phyloP scores from a whole-genome alignment of 2,329 filamentous ascomycete species.

The Exophiala bonariae region DNA sequence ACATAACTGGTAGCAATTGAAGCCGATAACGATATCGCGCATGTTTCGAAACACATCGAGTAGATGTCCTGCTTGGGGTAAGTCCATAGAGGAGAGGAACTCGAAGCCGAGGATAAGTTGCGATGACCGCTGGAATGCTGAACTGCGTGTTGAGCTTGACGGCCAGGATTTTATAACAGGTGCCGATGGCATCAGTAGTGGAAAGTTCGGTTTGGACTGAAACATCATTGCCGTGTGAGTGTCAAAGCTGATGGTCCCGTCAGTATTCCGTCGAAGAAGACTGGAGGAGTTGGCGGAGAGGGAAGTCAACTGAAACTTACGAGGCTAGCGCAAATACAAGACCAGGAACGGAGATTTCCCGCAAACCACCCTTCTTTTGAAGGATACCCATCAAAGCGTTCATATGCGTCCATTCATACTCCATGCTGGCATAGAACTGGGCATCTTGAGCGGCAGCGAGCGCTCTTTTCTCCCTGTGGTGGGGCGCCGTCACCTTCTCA shows the following conservation, averaged over 20 bases:
- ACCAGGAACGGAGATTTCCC: conserved; percentile 5
- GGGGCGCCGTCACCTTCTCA: conserved; percentile 5
- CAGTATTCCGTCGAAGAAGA: too few relatives aligned
- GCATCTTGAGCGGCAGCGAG: conserved; percentile 9
- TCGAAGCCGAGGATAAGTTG: too few relatives aligned
- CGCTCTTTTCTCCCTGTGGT: conserved; percentile 2
- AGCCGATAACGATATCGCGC: conserved; percentile 6
- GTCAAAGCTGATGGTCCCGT: conserved; percentile 8
- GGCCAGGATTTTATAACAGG: conserved; percentile 2
- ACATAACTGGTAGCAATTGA: conserved; percentile 6
- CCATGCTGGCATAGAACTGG: conserved; percentile 8
- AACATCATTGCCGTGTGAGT: conserved; percentile 11
- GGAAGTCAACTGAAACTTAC: too few relatives aligned
- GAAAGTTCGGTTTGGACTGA: conserved; percentile 5
- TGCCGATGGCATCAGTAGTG: conserved; percentile 7
- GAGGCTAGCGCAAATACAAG: conserved; percentile 10
- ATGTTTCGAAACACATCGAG: neutral
- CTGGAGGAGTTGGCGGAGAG: too few relatives aligned
- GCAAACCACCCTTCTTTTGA: conserved; percentile 11
- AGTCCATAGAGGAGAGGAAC: too few relatives aligned
- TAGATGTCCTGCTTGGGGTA: conserved; percentile 1
- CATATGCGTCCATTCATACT: conserved; percentile 11
- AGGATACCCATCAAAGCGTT: conserved; percentile 5
- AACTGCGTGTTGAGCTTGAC: conserved; percentile 1
- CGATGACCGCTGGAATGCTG: neutral